Conservation (phyloP, 306 rosid species). For the Rosa rugosa region DNA sequence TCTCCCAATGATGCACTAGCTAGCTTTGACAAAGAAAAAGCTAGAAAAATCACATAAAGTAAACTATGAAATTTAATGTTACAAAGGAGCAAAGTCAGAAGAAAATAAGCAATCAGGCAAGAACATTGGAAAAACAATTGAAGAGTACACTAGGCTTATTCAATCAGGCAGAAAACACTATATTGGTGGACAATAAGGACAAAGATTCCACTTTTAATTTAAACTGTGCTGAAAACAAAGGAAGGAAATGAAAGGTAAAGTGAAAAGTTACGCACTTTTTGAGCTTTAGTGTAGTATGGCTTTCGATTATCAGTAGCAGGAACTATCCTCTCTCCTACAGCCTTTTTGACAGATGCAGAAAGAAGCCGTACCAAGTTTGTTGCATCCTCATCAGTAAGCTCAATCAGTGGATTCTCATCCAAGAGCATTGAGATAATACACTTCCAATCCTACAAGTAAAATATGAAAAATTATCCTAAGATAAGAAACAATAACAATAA, state of each 20-base stretch:
- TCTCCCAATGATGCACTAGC: not conserved
- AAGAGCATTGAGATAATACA: conserved; percentile 87
- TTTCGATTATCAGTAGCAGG: conserved; percentile 82
- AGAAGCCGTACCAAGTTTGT: conserved; percentile 94
- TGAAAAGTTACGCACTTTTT: conserved; percentile 57
- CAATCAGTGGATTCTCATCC: conserved; percentile 67
- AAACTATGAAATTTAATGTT: not conserved
- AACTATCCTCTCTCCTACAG: conserved; percentile 94
- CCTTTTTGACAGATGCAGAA: conserved; percentile 88
- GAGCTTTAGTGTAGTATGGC: conserved; percentile 83
- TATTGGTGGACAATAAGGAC: not conserved
- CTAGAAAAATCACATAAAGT: not conserved
- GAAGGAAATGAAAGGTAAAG: conserved; percentile 11
- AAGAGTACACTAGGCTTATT: not conserved
- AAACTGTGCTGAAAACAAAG: not conserved
- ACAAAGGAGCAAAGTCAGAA: not conserved
- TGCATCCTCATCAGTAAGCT: conserved; percentile 84
- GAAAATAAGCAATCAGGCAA: conserved; percentile 13
- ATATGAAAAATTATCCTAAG: conserved; percentile 22
- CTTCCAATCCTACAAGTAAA: conserved; percentile 89
- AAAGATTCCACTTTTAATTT: not conserved
- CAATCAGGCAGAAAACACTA: not conserved
- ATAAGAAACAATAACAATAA: conserved; percentile 27
- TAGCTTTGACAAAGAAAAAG: not conserved
- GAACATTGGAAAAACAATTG: not conserved